These are phyloP conservation scores for Penicillium desertorum DNA, from an alignment of 495 filamentous ascomycete genomes.

Conservation along the genomic window DNA sequence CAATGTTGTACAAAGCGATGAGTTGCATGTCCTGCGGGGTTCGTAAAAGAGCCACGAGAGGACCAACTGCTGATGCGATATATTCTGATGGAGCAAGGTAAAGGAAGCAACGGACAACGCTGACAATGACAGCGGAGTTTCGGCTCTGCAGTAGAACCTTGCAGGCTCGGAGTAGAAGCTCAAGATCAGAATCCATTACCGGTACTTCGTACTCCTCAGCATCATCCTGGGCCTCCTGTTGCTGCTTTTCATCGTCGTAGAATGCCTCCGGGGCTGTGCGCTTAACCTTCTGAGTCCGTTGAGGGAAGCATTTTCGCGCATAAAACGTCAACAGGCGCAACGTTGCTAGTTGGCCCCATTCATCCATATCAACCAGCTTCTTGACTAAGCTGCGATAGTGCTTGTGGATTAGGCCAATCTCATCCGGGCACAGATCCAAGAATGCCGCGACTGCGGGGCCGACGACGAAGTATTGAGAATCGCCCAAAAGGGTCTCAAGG, in stretches of 20 bases:
- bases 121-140: conserved; percentile 88
- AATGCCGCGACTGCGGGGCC: conserved; percentile 90
- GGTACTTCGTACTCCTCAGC: conserved; percentile 55
- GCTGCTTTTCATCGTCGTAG: conserved; percentile 67
- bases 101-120: conserved; percentile 79
- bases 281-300: conserved; percentile 56
- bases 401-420: conserved; percentile 83
- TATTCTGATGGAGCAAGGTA: conserved; percentile 77
- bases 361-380: conserved; percentile 98
- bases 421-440: conserved; percentile 81
- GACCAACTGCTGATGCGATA: conserved; percentile 69
- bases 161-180: conserved; percentile 75
- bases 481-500: conserved; percentile 71
- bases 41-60: conserved; percentile 79
- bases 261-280: conserved; percentile 63
- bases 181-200: conserved; percentile 77
- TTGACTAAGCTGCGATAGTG: conserved; percentile 80
- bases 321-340: conserved; percentile 80
- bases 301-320: conserved; percentile 84
- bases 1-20: conserved; percentile 89
- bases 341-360: conserved; percentile 89
- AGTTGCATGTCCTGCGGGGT: conserved; percentile 83
- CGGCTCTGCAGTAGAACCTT: conserved; percentile 84
- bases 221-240: conserved; percentile 43
- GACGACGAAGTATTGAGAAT: conserved; percentile 92